A percentile compares a stretch with the other conserved stretches of the same genome.
Evolutionary conservation across 176 grass and related monocot genomes (phyloP).

Genomic region (Lolium perenne): DNA sequence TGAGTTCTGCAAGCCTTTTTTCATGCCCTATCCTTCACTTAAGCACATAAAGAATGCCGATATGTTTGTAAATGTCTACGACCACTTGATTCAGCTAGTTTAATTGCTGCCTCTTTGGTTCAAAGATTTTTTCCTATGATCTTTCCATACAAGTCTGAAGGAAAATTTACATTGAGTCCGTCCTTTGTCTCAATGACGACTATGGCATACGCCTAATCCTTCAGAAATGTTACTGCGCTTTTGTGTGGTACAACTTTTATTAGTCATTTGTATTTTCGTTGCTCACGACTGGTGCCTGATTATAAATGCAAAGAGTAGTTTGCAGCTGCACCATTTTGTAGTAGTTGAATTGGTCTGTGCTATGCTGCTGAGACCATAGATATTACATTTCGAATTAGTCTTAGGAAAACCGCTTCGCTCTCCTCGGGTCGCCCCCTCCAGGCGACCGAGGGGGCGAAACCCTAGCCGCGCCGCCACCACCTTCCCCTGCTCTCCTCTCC

Average conservation of each 20-base stretch:
- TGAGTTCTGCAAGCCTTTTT: too few relatives aligned
- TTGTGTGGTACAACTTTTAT: not conserved
- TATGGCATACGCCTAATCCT: not conserved
- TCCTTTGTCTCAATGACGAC: not conserved
- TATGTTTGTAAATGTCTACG: not conserved
- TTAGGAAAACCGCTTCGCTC: too few relatives aligned
- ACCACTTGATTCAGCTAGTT: slow-evolving; percentile 1
- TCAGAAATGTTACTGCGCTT: not conserved
- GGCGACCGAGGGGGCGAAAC: too few relatives aligned
- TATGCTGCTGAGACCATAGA: not conserved
- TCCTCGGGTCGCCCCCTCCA: too few relatives aligned
- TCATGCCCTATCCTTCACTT: not conserved
- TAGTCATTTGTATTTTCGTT: not conserved
- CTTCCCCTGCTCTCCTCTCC: too few relatives aligned
- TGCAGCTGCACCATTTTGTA: not conserved
- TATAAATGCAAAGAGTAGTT: not conserved
- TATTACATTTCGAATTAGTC: not conserved
- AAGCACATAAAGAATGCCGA: not conserved
- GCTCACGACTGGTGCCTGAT: not conserved
- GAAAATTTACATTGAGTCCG: not conserved
- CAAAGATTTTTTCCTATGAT: not conserved
- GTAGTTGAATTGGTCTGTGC: slow-evolving; percentile 15
- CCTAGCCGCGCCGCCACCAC: too few relatives aligned
- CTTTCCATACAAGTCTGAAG: not conserved
- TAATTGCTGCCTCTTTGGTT: not conserved